Evolutionary conservation across 129 eudicot species (phyloP).

Genomic region (Helianthus tuberosus): DNA sequence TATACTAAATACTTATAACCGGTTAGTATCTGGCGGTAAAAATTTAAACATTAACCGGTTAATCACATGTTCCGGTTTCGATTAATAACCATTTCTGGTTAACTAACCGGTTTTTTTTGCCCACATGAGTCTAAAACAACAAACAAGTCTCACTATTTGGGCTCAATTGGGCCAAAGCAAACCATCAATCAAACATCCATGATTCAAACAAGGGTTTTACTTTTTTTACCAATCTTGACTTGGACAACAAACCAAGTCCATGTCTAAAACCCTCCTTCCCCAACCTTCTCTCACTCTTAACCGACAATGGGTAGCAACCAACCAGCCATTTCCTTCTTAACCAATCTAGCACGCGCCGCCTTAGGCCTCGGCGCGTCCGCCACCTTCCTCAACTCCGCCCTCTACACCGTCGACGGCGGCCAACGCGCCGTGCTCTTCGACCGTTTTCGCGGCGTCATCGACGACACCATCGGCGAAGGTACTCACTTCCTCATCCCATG

Average conservation of each 20-base stretch:
- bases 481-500: constrained; percentile 88
- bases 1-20: too few relatives aligned
- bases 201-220: constrained; percentile 17
- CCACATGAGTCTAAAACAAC: background rate
- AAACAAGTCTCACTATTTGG: background rate
- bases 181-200: background rate
- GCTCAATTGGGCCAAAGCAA: constrained; percentile 15
- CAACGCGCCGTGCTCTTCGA: constrained; percentile 94
- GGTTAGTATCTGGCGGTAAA: too few relatives aligned
- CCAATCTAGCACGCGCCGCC: constrained; percentile 88
- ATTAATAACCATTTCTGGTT: too few relatives aligned
- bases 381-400: constrained; percentile 62
- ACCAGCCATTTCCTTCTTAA: constrained; percentile 64
- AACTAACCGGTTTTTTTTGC: too few relatives aligned
- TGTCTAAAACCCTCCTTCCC: constrained; percentile 33
- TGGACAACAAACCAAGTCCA: constrained; percentile 25
- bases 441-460: constrained; percentile 83
- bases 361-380: constrained; percentile 70
- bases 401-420: constrained; percentile 98
- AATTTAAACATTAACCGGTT: too few relatives aligned
- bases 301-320: constrained; percentile 53
- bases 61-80: too few relatives aligned
- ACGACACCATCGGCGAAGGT: constrained; percentile 78
- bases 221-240: background rate
- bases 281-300: background rate